phyloP scores from a whole-genome alignment of 179 eudicot genomes.

The Silene coronaria region DNA sequence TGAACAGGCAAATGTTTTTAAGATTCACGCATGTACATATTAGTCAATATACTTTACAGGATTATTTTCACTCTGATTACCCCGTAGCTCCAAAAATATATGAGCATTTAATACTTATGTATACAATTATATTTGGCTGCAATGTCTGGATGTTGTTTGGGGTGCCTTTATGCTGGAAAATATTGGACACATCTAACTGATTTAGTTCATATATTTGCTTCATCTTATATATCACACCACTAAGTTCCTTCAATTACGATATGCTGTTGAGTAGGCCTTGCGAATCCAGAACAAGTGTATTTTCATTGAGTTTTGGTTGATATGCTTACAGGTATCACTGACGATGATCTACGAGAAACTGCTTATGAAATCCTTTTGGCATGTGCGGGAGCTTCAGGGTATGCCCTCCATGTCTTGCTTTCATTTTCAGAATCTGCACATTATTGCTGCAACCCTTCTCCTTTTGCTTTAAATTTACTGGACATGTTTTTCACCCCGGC shows the following conservation, averaged over 20 bases:
- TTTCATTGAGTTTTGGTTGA: slow-evolving; percentile 10
- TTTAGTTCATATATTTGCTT: slow-evolving; percentile 5
- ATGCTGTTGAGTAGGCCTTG: background rate
- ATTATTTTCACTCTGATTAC: background rate
- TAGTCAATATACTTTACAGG: background rate
- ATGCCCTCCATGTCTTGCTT: slow-evolving; percentile 28
- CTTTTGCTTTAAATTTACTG: slow-evolving; percentile 16
- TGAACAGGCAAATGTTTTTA: background rate
- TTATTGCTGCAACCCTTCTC: slow-evolving; percentile 8
- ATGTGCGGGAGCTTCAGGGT: slow-evolving; percentile 99
- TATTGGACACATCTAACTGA: background rate
- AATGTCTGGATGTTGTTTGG: background rate
- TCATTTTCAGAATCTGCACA: slow-evolving; percentile 11
- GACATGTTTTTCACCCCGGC: slow-evolving; percentile 17
- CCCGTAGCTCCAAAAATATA: background rate
- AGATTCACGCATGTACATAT: background rate
- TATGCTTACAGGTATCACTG: slow-evolving; percentile 58
- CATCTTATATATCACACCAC: background rate
- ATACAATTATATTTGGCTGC: background rate
- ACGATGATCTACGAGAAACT: slow-evolving; percentile 95
- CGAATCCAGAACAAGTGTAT: background rate
- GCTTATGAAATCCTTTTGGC: slow-evolving; percentile 94
- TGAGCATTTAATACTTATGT: background rate
- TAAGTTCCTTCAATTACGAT: background rate
- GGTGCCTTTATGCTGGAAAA: background rate